These are phyloP conservation scores for Claviceps paspali DNA, from an alignment of 2,329 filamentous ascomycete species.

Conservation along the genomic window DNA sequence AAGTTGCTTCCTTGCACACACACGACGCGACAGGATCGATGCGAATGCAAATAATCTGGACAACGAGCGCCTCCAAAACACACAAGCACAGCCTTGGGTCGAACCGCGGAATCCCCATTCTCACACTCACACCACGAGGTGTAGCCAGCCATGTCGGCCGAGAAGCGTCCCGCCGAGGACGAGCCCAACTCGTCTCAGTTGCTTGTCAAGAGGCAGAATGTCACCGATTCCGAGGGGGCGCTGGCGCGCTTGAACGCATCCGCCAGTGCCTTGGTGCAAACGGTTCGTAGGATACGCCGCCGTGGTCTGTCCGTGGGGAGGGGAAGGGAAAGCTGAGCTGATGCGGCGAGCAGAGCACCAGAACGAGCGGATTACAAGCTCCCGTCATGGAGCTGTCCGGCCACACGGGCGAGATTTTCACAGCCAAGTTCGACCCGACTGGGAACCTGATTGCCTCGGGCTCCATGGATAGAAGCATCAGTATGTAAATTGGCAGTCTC, in stretches of 20 bases:
- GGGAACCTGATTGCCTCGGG: conserved; percentile 85
- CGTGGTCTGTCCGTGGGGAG: no score
- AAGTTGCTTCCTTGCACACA: no score
- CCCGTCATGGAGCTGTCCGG: conserved; percentile 89
- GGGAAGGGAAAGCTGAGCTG: background rate
- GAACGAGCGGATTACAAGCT: conserved; percentile 72
- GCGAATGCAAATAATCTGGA: background rate
- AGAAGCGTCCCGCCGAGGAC: conserved; percentile 82
- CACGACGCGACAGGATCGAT: no score
- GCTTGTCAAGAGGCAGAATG: conserved; percentile 79
- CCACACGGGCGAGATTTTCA: conserved; percentile 73
- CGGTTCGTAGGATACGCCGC: conserved; percentile 28
- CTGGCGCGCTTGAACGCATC: conserved; percentile 36
- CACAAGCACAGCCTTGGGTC: background rate
- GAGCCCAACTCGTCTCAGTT: conserved; percentile 67
- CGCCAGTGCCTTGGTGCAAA: conserved; percentile 33
- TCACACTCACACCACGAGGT: conserved; percentile 4
- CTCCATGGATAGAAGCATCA: conserved; percentile 84
- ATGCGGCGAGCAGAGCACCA: conserved; percentile 41
- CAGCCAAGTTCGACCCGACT: conserved; percentile 76
- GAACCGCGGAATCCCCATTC: background rate
- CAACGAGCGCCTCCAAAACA: background rate
- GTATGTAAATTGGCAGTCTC: conserved; percentile 31
- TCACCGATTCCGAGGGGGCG: conserved; percentile 31
- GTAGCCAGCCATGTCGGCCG: conserved; percentile 54